Evolutionary conservation across 371 early-diverging fungal genomes (phyloP), one percentile per base, ranked within the genome.

Genomic region (Mortierella sp.): DNA sequence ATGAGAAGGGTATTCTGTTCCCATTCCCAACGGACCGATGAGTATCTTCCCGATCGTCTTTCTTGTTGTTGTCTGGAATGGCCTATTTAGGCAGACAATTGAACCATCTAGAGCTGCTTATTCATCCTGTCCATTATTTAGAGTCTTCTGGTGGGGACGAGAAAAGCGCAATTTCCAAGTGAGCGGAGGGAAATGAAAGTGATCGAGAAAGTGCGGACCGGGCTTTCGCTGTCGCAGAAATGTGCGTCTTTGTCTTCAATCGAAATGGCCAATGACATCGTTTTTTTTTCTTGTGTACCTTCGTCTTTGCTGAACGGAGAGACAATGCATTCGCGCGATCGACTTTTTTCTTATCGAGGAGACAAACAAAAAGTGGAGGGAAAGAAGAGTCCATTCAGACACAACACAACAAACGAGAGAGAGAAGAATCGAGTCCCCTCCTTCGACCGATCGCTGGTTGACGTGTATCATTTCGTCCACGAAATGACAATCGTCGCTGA

Each of bases 191-290:
- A 39, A 41, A 41, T 19, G 19, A 58, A 58, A 58, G 58, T 29
- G 58, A 58, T 58, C 58, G 58, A 58, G 34, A 19, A 53, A 19
- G 22, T 13, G 37, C 19, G 19, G 66, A 45, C 41, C 58, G 58
- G 58, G 58, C 58, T 58, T 58, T 58, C 8, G 22, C 34, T 58
- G 58, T 58, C 58, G 58, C 58, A 58, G 58, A 58, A 58, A 58
- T 58, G 58, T 19, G 16, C 29, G 22, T 13, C 22, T 16, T 58
- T 58, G 58, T n/a, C n/a, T n/a, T n/a, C n/a, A n/a, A n/a, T n/a
- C n/a, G n/a, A n/a, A n/a, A 58, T 58, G 58, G 34, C 58, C 29
- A 8, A 34, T 16, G 34, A 14, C 14, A 11, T 5, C n/a, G 26
- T 7, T 29, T 4, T 58, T 22, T 47, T 47, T 41, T 10, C 7